Base-by-base conservation (phyloP, 352 stramenopile genomes). In the Peronospora farinosa region DNA sequence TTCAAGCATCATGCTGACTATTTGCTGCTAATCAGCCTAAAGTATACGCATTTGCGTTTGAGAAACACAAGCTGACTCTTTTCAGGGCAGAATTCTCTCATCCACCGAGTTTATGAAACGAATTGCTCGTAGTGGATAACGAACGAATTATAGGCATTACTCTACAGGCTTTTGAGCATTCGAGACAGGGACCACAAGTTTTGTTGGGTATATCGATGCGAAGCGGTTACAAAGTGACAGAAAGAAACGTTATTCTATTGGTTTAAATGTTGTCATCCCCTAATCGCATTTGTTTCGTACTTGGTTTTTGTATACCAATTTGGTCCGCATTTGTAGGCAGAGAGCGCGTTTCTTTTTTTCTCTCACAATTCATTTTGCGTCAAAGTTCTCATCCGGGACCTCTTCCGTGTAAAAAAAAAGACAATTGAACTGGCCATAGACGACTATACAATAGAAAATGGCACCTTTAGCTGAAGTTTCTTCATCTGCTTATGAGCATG, bases 311-410 rank as follows among this genome's bases (percentile, higher is more conserved):
- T 59, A 53, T 43, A 32, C 0, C 19, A 21, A 1, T 21, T 21
- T 21, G 1, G 1, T 21, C 19, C 19, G 19, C 13, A 31, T 31
- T n/a, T 31, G 8, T 31, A 31, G 27, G 27, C 12, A 63, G 47
- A 59, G 51, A 54, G 40, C 17, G 36, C 21, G 3, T 21, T 21
- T n/a, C n/a, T n/a, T 37, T 63, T 45, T 60, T 25, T 17, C 27
- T 32, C 19, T 21, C 60, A 68, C 43, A 57, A 59, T 55, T 54
- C 57, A 27, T 48, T 69, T 69, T 63, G 61, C 52, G 47, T 32
- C 40, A 10, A 17, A 60, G 49, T 12, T 25, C 47, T 17, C 47
- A 59, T 50, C 17, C 8, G 30, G 39, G 45, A 42, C 40, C 5
- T 50, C 32, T 43, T 9, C 19, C 32, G 55, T 19, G 49, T 21